phyloP scores from a whole-genome alignment of 1,139 yeast species.

The Hyphopichia khmerensis region DNA sequence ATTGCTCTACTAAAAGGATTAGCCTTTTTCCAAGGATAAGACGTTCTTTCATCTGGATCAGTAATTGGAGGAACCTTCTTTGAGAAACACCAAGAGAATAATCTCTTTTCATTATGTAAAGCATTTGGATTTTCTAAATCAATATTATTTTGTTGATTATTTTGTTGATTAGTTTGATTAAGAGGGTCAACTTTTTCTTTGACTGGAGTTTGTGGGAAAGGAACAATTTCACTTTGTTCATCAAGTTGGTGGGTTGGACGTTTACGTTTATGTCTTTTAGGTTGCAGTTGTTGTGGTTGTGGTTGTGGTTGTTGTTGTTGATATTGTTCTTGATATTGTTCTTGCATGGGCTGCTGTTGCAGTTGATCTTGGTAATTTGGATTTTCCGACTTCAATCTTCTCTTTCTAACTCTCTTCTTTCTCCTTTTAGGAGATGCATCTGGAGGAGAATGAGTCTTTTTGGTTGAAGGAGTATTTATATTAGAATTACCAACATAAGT shows the following conservation, averaged over 20 bases:
- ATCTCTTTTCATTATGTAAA: constrained; percentile 27
- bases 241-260: neutral
- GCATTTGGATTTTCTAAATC: constrained; percentile 11
- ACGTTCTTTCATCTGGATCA: constrained; percentile 33
- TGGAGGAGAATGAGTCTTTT: neutral
- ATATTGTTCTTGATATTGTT: too few relatives aligned
- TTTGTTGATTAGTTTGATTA: neutral
- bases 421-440: constrained; percentile 2
- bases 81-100: constrained; percentile 34
- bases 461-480: neutral
- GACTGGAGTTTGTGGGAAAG: constrained; percentile 2
- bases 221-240: neutral
- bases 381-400: constrained; percentile 2
- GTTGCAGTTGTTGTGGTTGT: too few relatives aligned
- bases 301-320: too few relatives aligned
- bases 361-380: neutral
- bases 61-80: constrained; percentile 36
- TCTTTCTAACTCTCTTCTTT: constrained; percentile 2
- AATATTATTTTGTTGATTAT: neutral
- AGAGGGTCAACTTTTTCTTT: neutral
- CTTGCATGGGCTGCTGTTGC: neutral
- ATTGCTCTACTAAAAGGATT: constrained; percentile 26
- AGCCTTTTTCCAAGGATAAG: constrained; percentile 37
- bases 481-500: constrained; percentile 2
- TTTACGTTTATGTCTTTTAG: too few relatives aligned